Percentiles rank a stretch among this genome's conserved stretches.
phyloP scores from a whole-genome alignment of 2,329 filamentous ascomycete species.

The Alternaria viburni region DNA sequence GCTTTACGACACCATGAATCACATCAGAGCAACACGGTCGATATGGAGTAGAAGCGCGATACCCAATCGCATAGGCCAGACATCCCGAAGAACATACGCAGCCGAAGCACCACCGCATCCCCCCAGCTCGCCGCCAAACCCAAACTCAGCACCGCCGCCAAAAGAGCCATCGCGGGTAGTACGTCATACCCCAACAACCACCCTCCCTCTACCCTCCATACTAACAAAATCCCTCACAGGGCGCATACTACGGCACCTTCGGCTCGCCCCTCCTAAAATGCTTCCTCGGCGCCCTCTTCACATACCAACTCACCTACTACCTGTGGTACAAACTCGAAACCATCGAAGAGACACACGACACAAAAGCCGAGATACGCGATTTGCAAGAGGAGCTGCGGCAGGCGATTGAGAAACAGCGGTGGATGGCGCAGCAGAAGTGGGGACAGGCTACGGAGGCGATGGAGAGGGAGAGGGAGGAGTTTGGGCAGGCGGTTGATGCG shows the following conservation, averaged over 20 bases:
- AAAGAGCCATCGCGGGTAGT: conserved; percentile 30
- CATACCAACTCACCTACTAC: conserved; percentile 80
- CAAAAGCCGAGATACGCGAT: conserved; percentile 35
- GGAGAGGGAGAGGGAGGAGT: conserved; percentile 16
- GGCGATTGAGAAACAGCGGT: conserved; percentile 26
- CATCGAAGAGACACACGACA: conserved; percentile 68
- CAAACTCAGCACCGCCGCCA: conserved; percentile 17
- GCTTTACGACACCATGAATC: conserved; percentile 16
- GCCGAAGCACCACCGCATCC: conserved; percentile 18
- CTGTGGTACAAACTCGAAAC: conserved; percentile 76
- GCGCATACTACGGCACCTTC: conserved; percentile 76
- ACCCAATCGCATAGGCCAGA: conserved; percentile 5
- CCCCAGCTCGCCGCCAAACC: conserved; percentile 18
- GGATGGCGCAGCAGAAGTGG: conserved; percentile 8
- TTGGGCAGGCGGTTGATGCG: conserved; percentile 14
- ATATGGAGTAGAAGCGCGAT: conserved; percentile 2
- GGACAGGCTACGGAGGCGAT: conserved; percentile 11
- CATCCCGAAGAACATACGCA: conserved; percentile 22
- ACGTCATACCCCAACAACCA: conserved; percentile 15
- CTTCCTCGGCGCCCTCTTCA: conserved; percentile 75
- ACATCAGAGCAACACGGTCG: conserved; percentile 13
- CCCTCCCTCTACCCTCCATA: neutral
- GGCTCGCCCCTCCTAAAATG: conserved; percentile 75
- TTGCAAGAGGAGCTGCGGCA: conserved; percentile 32
- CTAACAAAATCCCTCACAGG: conserved; percentile 15